Base-by-base conservation (phyloP, 2,329 filamentous ascomycete genomes). In the Proliferodiscus dingleyae region DNA sequence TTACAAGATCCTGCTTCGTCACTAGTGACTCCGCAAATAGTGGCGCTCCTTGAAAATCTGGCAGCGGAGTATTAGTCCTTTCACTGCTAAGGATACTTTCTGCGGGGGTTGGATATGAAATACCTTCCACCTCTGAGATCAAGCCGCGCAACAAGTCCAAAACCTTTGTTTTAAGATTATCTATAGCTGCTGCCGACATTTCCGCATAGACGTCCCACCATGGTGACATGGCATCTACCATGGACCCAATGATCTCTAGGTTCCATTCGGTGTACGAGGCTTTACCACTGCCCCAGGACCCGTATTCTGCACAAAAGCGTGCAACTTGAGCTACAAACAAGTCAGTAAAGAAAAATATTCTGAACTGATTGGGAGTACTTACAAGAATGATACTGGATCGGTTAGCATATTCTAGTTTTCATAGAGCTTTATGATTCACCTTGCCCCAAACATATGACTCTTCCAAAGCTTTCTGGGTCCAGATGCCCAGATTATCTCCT, bases 41-140 rank as follows among this genome's bases (percentile, higher is more conserved):
- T 8, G 44, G 30, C 5, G 38, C 44, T 15, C 44, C 44, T 13
- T 36, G 16, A 23, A 46, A 46, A 30, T 41, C 38, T 41, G 13
- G 37, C 16, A 15, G 16, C 13, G 4, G 26, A 39, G 37, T 16
- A 18, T 9, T 37, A 37, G 30, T 43, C 15, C 33, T 19, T n/a
- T 9, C 23, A 29, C 6, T 41, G 13, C 10, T 33, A 21, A 18
- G 18, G n/a, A n/a, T n/a, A n/a, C 18, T 24, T 33, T 33, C 3
- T n/a, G 24, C 24, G 6, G 11, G 6, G 24, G 24, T 6, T 26
- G 11, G 24, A 26, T 6, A 6, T 6, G 11, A 6, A 6, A 26
- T 26, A 26, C 24, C 11, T 26, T 26, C 24, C 6, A 26, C 24
- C 11, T 26, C 6, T 26, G 24, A 26, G 24, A 11, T 11, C 11